Evolutionary conservation across 164 flowering plant species (phyloP).

Genomic region (Litsea cubeba): DNA sequence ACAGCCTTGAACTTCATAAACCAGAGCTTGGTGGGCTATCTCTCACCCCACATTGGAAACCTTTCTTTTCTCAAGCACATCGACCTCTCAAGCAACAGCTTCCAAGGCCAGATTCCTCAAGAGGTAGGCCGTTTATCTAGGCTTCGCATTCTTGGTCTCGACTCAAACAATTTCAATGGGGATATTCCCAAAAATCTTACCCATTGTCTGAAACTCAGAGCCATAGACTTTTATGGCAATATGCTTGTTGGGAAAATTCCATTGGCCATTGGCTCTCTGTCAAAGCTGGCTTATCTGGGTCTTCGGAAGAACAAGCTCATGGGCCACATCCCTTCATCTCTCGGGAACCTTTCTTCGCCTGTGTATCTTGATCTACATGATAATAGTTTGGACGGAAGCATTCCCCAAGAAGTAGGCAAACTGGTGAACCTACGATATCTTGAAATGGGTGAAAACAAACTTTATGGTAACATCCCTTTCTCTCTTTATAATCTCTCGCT

Average conservation of each 20-base stretch:
- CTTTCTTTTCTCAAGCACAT: background rate
- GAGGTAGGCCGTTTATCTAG: constrained; percentile 25
- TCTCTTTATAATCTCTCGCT: background rate
- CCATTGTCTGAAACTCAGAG: constrained; percentile 13
- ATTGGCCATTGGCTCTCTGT: background rate
- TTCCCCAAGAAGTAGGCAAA: background rate
- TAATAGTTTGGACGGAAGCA: background rate
- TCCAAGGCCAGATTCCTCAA: constrained; percentile 29
- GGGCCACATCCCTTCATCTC: constrained; percentile 20
- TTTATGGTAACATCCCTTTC: constrained; percentile 1
- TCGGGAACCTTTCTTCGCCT: constrained; percentile 18
- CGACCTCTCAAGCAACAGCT: constrained; percentile 24
- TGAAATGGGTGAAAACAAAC: background rate
- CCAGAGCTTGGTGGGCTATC: no score
- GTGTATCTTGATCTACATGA: background rate
- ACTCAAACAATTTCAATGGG: constrained; percentile 30
- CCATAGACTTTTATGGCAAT: constrained; percentile 22
- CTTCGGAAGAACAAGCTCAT: constrained; percentile 10
- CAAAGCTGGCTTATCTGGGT: background rate
- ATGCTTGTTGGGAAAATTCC: background rate
- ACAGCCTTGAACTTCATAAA: no score
- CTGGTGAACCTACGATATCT: background rate
- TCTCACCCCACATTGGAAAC: no score
- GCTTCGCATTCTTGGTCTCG: constrained; percentile 23
- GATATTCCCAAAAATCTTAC: constrained; percentile 27